phyloP scores from a whole-genome alignment of 139 green algal species.

The Micractinium conductrix region DNA sequence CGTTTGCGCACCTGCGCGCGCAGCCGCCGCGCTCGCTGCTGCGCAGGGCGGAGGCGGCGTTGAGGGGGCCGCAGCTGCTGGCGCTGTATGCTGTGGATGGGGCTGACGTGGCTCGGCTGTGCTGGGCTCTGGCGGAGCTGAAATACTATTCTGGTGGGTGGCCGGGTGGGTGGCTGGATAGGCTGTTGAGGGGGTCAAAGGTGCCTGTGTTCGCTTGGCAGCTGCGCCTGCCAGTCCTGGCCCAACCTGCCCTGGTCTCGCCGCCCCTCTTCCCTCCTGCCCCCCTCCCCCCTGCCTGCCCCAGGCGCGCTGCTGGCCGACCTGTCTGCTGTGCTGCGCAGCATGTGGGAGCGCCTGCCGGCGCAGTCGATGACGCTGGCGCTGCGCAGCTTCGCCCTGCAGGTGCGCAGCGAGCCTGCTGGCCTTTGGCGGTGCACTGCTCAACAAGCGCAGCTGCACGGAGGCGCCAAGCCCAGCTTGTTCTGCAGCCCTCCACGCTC shows the following conservation, averaged over 20 bases:
- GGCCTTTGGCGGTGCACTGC: too few species aligned
- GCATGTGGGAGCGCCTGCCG: slow-evolving; percentile 24
- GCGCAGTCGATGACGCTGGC: slow-evolving; percentile 32
- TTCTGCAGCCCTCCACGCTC: too few species aligned
- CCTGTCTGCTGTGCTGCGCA: slow-evolving; percentile 16
- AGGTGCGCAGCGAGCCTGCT: too few species aligned
- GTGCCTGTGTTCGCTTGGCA: background rate
- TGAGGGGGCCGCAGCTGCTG: background rate
- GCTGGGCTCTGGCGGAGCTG: slow-evolving; percentile 8
- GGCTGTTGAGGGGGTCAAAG: background rate
- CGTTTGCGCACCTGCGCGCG: background rate
- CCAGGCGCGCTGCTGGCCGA: slow-evolving; percentile 23
- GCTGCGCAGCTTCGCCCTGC: slow-evolving; percentile 19
- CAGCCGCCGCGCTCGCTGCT: slow-evolving; percentile 17
- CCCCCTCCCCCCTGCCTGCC: background rate
- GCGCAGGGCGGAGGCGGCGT: slow-evolving; percentile 1
- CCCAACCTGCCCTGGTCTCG: background rate
- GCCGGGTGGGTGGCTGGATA: background rate
- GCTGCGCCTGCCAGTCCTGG: background rate
- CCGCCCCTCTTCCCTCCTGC: background rate
- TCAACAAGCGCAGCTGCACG: too few species aligned
- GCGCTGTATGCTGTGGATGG: background rate
- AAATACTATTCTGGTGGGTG: slow-evolving; percentile 6
- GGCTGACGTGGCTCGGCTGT: background rate
- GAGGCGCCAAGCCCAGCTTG: too few species aligned